Conservation (phyloP, 2,329 filamentous ascomycete genomes). For the Scortechinia acanthostroma region DNA sequence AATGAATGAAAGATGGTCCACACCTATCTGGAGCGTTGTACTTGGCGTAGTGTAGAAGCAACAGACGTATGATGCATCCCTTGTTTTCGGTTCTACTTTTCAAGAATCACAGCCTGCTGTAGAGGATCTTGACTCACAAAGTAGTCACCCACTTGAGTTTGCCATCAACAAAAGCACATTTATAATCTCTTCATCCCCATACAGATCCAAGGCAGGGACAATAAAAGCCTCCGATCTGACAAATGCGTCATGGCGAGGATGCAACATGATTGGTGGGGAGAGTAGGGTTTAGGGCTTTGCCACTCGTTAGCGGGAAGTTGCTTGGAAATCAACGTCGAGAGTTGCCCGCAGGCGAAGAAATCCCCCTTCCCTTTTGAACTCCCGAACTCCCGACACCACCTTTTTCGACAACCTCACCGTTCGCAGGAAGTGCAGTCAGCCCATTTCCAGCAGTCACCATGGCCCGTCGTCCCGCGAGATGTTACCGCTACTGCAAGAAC, state of each 20-base stretch:
- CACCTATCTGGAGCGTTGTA: too few relatives aligned
- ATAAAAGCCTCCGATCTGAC: background rate
- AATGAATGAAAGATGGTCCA: too few relatives aligned
- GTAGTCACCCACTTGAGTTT: too few relatives aligned
- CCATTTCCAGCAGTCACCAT: conserved; percentile 69
- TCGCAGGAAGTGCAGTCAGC: conserved; percentile 2
- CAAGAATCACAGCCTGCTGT: too few relatives aligned
- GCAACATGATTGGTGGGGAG: background rate
- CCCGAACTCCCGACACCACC: background rate
- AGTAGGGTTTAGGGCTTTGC: conserved; percentile 2
- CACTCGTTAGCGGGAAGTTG: background rate
- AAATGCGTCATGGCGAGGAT: background rate
- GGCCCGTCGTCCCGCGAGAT: conserved; percentile 98
- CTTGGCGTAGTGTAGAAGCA: too few relatives aligned
- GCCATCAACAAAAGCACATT: too few relatives aligned
- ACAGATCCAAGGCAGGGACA: background rate
- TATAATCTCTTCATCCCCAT: background rate
- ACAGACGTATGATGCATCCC: too few relatives aligned
- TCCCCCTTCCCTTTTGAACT: conserved; percentile 8
- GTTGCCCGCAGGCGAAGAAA: background rate
- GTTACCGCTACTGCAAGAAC: conserved; percentile 99
- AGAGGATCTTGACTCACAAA: too few relatives aligned
- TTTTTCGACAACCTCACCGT: conserved; percentile 2
- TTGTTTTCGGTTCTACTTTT: too few relatives aligned
- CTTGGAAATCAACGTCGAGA: background rate